Evolutionary conservation across 2,329 filamentous ascomycete genomes (phyloP).

Genomic region (Aspergillus transmontanensis): DNA sequence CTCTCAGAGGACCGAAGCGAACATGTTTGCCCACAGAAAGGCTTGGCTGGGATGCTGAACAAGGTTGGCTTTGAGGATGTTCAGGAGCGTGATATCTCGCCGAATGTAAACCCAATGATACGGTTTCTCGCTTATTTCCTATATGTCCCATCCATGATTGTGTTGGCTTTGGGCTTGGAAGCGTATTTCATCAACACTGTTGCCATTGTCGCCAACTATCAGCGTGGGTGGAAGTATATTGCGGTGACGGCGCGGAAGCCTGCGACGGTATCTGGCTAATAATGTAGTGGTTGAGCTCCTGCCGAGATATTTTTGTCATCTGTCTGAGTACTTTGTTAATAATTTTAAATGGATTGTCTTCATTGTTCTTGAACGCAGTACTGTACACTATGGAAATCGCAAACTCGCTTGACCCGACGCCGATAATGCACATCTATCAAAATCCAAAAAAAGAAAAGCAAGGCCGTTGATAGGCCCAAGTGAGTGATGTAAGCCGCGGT

Average conservation of each 20-base stretch:
- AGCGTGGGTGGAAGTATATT: constrained; percentile 16
- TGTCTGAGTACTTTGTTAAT: background rate
- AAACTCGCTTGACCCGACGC: background rate
- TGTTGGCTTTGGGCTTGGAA: constrained; percentile 12
- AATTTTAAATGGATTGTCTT: background rate
- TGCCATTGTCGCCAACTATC: constrained; percentile 18
- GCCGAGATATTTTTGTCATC: background rate
- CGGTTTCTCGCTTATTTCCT: constrained; percentile 11
- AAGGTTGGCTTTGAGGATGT: constrained; percentile 14
- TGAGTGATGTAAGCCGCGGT: background rate
- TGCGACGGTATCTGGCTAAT: background rate
- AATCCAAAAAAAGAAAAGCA: background rate
- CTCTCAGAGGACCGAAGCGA: background rate
- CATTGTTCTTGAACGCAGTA: background rate
- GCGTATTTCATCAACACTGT: constrained; percentile 17
- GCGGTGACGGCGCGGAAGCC: constrained; percentile 16
- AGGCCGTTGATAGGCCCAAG: background rate
- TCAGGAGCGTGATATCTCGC: constrained; percentile 11
- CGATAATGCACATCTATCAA: background rate
- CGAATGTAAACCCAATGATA: constrained; percentile 12
- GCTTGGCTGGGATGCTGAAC: constrained; percentile 4
- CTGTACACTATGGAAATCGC: background rate
- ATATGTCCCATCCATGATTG: constrained; percentile 11
- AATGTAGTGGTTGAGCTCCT: background rate
- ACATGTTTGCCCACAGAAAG: background rate